A percentile compares a stretch with the other conserved stretches of the same genome.
phyloP scores from a whole-genome alignment of 139 green algal species.

The Dunaliella sp. region DNA sequence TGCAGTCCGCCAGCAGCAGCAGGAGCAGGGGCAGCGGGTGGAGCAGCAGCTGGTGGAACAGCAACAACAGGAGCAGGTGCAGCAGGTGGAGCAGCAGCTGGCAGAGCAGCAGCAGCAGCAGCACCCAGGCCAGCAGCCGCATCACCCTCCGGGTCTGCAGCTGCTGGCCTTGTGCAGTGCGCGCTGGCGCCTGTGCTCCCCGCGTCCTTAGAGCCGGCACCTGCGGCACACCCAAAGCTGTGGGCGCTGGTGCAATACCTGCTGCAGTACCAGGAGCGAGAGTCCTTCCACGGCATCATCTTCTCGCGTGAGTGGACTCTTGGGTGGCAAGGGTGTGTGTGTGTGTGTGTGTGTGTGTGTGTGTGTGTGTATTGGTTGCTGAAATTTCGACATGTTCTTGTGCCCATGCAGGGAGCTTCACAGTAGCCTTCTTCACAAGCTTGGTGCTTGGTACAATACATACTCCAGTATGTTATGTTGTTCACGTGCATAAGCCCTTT shows the following conservation, averaged over 20 bases:
- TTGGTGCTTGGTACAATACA: too few species aligned
- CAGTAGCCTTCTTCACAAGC: too few species aligned
- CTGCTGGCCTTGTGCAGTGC: background rate
- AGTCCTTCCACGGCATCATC: conserved; percentile 30
- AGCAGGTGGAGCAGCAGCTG: too few species aligned
- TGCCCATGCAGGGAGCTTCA: too few species aligned
- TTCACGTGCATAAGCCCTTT: too few species aligned
- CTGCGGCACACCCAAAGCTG: conserved; percentile 29
- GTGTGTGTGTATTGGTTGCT: background rate
- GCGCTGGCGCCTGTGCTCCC: conserved; percentile 11
- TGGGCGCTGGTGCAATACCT: conserved; percentile 26
- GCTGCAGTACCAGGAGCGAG: conserved; percentile 1
- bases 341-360: background rate
- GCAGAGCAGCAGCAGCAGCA: too few species aligned
- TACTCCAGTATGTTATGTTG: too few species aligned
- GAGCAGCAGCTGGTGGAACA: background rate
- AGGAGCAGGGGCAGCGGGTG: too few species aligned
- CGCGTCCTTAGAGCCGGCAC: background rate
- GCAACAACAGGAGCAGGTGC: too few species aligned
- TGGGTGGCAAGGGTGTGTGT: too few species aligned
- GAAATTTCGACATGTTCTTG: too few species aligned
- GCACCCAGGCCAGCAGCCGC: background rate
- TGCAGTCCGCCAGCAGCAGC: background rate
- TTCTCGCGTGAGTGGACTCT: conserved; percentile 21
- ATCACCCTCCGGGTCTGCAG: background rate